Conservation (phyloP, 768 basidiomycete genomes). For the Mycena belliarum region DNA sequence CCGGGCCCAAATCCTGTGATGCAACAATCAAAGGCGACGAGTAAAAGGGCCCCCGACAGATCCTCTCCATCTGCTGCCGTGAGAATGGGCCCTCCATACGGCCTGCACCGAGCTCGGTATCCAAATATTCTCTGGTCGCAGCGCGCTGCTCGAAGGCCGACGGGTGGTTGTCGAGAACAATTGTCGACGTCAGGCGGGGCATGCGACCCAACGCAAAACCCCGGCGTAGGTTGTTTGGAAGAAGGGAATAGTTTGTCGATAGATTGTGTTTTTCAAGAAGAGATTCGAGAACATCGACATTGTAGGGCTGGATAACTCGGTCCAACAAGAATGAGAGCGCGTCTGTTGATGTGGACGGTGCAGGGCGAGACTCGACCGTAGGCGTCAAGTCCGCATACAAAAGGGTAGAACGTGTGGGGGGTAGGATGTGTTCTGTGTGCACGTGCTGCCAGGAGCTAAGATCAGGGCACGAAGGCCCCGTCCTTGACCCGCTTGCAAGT, state of each 20-base stretch:
- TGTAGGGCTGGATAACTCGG: constrained; percentile 32
- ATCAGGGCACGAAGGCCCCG: too few species aligned
- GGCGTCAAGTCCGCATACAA: neutral
- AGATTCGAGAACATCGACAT: constrained; percentile 25
- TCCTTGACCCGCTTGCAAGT: constrained; percentile 9
- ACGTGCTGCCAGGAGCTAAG: neutral
- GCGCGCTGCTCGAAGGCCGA: constrained; percentile 7
- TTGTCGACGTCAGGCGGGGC: constrained; percentile 19
- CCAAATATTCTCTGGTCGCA: constrained; percentile 14
- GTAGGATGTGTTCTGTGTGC: neutral
- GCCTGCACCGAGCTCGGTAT: neutral
- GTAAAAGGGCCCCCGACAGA: constrained; percentile 27
- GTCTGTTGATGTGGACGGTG: neutral
- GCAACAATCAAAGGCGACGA: constrained; percentile 26
- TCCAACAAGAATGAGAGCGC: constrained; percentile 16
- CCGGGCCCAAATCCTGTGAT: constrained; percentile 12
- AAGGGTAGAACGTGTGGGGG: neutral
- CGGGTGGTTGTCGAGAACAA: constrained; percentile 13
- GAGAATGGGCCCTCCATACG: constrained; percentile 18
- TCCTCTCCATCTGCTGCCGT: constrained; percentile 10
- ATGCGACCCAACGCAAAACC: constrained; percentile 35
- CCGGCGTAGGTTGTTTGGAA: constrained; percentile 28
- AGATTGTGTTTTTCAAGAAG: constrained; percentile 27
- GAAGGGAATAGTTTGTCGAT: constrained; percentile 25
- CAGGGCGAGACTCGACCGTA: neutral